A percentile compares a stretch with the other conserved stretches of the same genome.
phyloP scores from a whole-genome alignment of 2,329 filamentous ascomycete genomes.

The Aspergillus ustus region DNA sequence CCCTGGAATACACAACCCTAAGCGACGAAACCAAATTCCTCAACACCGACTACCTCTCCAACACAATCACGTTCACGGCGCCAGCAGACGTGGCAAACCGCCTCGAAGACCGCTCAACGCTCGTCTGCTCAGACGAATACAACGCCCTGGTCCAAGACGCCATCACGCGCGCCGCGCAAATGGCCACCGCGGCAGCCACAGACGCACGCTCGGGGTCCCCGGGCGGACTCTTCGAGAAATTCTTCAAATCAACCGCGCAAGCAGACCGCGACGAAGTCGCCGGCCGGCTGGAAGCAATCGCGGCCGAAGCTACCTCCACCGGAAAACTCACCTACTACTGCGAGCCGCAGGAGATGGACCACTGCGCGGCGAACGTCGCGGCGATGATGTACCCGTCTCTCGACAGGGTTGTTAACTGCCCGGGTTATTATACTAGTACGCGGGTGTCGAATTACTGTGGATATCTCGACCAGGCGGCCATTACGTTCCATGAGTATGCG shows the following conservation, averaged over 20 bases:
- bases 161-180: constrained; percentile 18
- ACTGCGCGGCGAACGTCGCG: constrained; percentile 23
- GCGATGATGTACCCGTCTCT: constrained; percentile 22
- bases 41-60: constrained; percentile 17
- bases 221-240: constrained; percentile 23
- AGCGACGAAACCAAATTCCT: constrained; percentile 13
- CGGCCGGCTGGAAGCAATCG: constrained; percentile 21
- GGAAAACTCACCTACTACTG: constrained; percentile 24
- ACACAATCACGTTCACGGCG: constrained; percentile 18
- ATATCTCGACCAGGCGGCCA: constrained; percentile 20
- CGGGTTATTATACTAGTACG: constrained; percentile 19
- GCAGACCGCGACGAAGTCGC: constrained; percentile 17
- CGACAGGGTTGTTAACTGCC: constrained; percentile 24
- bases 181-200: constrained; percentile 19
- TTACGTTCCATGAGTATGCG: constrained; percentile 23
- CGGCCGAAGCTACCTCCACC: constrained; percentile 19
- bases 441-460: constrained; percentile 7
- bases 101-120: constrained; percentile 17
- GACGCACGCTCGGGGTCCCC: constrained; percentile 18
- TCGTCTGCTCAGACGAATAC: constrained; percentile 21
- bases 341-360: constrained; percentile 16
- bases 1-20: constrained; percentile 18
- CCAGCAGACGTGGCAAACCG: background rate
- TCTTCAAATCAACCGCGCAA: constrained; percentile 22
- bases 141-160: constrained; percentile 13